Base-by-base conservation (phyloP, 306 rosid genomes). In the Pterocarpus santalinus region DNA sequence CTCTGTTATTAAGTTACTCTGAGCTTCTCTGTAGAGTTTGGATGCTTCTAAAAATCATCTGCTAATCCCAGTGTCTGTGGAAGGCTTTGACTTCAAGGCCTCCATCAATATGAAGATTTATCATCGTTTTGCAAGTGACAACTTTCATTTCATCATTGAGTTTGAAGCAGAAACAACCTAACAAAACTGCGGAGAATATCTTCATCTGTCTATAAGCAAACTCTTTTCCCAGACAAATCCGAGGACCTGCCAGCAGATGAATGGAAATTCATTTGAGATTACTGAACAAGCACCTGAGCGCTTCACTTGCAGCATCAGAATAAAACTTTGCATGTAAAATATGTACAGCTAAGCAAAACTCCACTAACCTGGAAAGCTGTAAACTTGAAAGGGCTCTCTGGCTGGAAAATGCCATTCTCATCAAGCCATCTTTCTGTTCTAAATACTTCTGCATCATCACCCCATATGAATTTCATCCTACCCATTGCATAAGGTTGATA, bases 401-500 rank as follows among this genome's bases (percentile, higher is more conserved):
- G 87, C 80, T 77, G 87, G 76, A 91, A 91, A 67, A 74, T 69
- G 47, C 94, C 91, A 72, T 84, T 81, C 72, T 88, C 81, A 72
- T 91, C 86, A 8, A 93, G 90, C 94, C 92, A 93, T 87, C 97
- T 89, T 81, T 89, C 92, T 71, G 97, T 96, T 65, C 70, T 85
- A 67, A 78, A 93, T 14, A 84, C 86, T 62, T 88, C 96, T 11
- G 92, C 96, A 84, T 93, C 91, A n/a, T 91, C 90, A 69, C 97
- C 96, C 97, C 96, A 91, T 65, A 93, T 68, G 83, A 87, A 84
- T 71, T 90, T 91, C 97, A 93, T 93, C 88, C 96, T 66, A 35
- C 96, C 97, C 97, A 93, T 91, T 44, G 97, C 97, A 63, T 88
- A 93, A 38, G 97, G 96, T 83, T 89, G 96, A 73, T 93, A 91